Evolutionary conservation across 1,284 basidiomycete species (phyloP).

Genomic region (Microbotryomycetes sp.): DNA sequence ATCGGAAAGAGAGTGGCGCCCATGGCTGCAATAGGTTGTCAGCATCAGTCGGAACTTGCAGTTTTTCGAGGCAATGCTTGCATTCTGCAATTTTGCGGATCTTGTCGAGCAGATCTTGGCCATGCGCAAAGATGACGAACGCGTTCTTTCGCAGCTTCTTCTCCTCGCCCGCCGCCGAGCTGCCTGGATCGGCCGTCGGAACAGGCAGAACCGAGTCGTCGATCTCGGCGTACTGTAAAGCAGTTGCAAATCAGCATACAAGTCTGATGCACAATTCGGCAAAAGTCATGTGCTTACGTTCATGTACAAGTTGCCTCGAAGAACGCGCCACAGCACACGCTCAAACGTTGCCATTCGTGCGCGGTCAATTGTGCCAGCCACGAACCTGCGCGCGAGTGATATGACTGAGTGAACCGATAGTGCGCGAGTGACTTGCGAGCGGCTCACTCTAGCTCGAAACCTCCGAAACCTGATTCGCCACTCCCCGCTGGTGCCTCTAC

Average conservation of each 20-base stretch:
- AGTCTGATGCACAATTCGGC: too few relatives aligned
- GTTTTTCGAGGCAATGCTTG: conserved; percentile 1
- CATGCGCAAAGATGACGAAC: conserved; percentile 99
- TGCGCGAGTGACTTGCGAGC: too few relatives aligned
- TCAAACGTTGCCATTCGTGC: conserved; percentile 88
- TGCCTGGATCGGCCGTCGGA: conserved; percentile 64
- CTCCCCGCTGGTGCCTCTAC: conserved; percentile 55
- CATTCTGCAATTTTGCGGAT: conserved; percentile 96
- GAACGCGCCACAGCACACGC: conserved; percentile 94
- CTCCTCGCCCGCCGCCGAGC: conserved; percentile 51
- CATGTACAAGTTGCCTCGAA: conserved; percentile 98
- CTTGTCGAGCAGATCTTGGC: conserved; percentile 84
- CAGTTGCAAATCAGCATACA: too few relatives aligned
- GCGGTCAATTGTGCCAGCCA: conserved; percentile 94
- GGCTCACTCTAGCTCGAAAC: conserved; percentile 77
- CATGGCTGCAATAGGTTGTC: conserved; percentile 51
- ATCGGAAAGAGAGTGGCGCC: conserved; percentile 95
- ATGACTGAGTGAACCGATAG: not conserved
- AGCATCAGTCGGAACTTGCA: not conserved
- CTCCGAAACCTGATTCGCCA: conserved; percentile 38
- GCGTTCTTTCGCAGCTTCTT: conserved; percentile 73
- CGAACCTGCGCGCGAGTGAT: conserved; percentile 54
- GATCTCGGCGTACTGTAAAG: conserved; percentile 56
- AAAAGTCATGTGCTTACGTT: conserved; percentile 85
- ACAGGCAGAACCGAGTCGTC: conserved; percentile 62